These are phyloP conservation scores for Urostyla sp. DNA, from an alignment of 73 alveolate genomes.

Conservation along the genomic window DNA sequence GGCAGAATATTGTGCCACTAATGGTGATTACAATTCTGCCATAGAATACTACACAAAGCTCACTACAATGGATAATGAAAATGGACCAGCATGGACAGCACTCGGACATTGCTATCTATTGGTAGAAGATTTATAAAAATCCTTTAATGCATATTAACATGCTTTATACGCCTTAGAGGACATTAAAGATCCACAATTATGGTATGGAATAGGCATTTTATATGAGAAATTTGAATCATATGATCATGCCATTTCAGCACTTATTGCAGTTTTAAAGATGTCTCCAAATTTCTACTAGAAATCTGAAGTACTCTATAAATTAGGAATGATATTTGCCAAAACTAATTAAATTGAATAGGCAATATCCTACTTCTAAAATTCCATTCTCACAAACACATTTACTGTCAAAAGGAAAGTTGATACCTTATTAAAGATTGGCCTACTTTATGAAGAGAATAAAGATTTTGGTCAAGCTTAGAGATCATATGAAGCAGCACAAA, in stretches of 20 bases:
- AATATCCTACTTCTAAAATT: slow-evolving; percentile 66
- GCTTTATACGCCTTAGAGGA: slow-evolving; percentile 74
- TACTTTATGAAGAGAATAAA: slow-evolving; percentile 67
- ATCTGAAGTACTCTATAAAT: slow-evolving; percentile 73
- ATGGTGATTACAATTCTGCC: slow-evolving; percentile 76
- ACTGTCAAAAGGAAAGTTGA: slow-evolving; percentile 74
- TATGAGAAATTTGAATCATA: slow-evolving; percentile 80
- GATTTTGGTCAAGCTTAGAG: slow-evolving; percentile 68
- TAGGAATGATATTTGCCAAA: slow-evolving; percentile 72
- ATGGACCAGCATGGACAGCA: slow-evolving; percentile 85
- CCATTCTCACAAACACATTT: slow-evolving; percentile 73
- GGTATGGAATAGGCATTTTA: slow-evolving; percentile 85
- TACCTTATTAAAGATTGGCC: slow-evolving; percentile 74
- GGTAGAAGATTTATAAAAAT: slow-evolving; percentile 74
- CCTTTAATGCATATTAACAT: slow-evolving; percentile 75
- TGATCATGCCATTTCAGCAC: slow-evolving; percentile 75
- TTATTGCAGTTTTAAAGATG: slow-evolving; percentile 74
- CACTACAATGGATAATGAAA: slow-evolving; percentile 62
- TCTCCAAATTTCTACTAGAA: slow-evolving; percentile 76
- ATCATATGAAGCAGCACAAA: slow-evolving; percentile 71
- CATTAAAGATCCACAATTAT: slow-evolving; percentile 78
- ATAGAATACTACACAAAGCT: slow-evolving; percentile 64
- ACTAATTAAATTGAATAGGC: slow-evolving; percentile 70
- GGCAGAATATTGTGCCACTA: slow-evolving; percentile 75
- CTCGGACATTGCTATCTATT: slow-evolving; percentile 82